Percentiles rank a stretch among this genome's conserved stretches.
phyloP scores from a whole-genome alignment of 306 rosid species.

The Casuarina glauca region DNA sequence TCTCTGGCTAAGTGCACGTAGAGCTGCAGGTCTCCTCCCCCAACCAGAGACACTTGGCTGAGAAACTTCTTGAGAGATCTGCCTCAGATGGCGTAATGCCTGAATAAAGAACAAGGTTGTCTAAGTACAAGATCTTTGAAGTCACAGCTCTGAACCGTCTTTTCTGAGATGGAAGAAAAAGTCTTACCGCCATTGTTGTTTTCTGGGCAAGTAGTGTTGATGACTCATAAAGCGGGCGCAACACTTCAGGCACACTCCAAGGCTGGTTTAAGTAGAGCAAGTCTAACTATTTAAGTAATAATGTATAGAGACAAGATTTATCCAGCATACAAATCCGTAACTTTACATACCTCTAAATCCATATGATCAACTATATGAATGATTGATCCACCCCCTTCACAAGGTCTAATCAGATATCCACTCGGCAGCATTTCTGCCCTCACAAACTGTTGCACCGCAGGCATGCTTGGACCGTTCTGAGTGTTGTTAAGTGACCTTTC shows the following conservation, averaged over 20 bases:
- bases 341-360: slow-evolving; percentile 71
- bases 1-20: slow-evolving; percentile 82
- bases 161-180: not conserved
- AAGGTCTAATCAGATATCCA: slow-evolving; percentile 91
- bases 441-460: slow-evolving; percentile 83
- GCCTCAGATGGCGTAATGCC: slow-evolving; percentile 92
- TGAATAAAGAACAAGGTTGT: slow-evolving; percentile 36
- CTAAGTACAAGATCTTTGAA: slow-evolving; percentile 5
- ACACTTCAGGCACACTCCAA: slow-evolving; percentile 96
- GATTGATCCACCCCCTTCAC: slow-evolving; percentile 98
- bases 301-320: slow-evolving; percentile 19
- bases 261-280: slow-evolving; percentile 56
- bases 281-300: slow-evolving; percentile 18
- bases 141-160: not conserved
- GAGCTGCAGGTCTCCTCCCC: slow-evolving; percentile 95
- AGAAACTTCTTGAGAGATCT: slow-evolving; percentile 94
- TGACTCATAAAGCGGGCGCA: slow-evolving; percentile 93
- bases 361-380: slow-evolving; percentile 93
- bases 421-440: slow-evolving; percentile 94
- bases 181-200: slow-evolving; percentile 86
- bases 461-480: slow-evolving; percentile 96
- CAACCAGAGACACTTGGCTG: slow-evolving; percentile 90
- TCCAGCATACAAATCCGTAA: not conserved
- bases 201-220: slow-evolving; percentile 90
- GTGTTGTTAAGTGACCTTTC: slow-evolving; percentile 98